A percentile compares a stretch with the other conserved stretches of the same genome.
phyloP scores from a whole-genome alignment of 805 yeast species.

The Maudiozyma bulderi region DNA sequence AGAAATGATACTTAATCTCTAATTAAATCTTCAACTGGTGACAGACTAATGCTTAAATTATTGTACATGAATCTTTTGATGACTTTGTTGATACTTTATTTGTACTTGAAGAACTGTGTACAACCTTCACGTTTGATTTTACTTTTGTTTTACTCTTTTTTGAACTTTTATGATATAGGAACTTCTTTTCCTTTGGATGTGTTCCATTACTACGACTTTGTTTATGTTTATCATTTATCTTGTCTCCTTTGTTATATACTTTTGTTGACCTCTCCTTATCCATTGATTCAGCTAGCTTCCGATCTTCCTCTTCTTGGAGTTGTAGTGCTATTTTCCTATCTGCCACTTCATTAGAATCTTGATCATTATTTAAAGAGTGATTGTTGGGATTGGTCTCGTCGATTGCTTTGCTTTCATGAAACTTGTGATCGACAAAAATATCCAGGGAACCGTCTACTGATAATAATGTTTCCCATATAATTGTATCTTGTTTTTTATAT shows the following conservation, averaged over 20 bases:
- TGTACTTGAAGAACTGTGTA: no score
- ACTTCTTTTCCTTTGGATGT: no score
- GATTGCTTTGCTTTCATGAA: slow-evolving; percentile 21
- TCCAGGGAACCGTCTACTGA: slow-evolving; percentile 59
- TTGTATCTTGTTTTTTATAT: slow-evolving; percentile 34
- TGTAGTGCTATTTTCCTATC: slow-evolving; percentile 35
- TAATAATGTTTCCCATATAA: slow-evolving; percentile 73
- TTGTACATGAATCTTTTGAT: background rate
- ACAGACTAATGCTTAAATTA: background rate
- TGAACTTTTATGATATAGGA: no score
- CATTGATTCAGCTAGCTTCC: background rate
- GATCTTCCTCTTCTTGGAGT: slow-evolving; percentile 49
- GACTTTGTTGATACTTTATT: background rate
- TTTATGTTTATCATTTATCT: background rate
- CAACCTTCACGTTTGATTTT: no score
- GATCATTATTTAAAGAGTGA: background rate
- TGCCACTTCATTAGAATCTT: slow-evolving; percentile 8
- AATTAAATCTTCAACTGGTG: no score
- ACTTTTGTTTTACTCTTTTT: no score
- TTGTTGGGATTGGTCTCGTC: background rate
- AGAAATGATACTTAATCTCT: no score
- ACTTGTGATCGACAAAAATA: slow-evolving; percentile 54
- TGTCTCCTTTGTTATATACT: background rate
- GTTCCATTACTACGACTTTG: background rate
- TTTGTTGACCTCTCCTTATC: no score